Conservation (phyloP, 352 stramenopile genomes). For the Paralagenidium karlingii region DNA sequence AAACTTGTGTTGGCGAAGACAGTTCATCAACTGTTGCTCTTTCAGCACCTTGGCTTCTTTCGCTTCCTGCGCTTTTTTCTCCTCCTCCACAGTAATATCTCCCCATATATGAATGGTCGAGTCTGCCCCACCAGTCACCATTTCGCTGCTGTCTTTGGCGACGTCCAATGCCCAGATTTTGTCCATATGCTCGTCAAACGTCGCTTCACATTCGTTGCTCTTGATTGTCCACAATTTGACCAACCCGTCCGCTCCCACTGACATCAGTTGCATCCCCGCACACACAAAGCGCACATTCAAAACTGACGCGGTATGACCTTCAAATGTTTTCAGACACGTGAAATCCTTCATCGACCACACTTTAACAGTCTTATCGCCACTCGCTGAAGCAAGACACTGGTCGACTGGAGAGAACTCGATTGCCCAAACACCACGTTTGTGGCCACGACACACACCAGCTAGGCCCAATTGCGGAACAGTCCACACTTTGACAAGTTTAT, state of each 20-base stretch:
- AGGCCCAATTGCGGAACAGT: conserved; percentile 52
- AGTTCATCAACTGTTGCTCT: conserved; percentile 93
- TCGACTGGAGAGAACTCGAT: conserved; percentile 95
- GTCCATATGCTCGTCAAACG: conserved; percentile 94
- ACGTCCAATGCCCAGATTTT: conserved; percentile 95
- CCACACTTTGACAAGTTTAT: conserved; percentile 98
- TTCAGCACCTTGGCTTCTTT: conserved; percentile 88
- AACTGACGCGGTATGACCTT: conserved; percentile 86
- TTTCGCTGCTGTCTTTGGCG: conserved; percentile 77
- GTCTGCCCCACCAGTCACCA: conserved; percentile 92
- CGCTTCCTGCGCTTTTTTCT: conserved; percentile 64
- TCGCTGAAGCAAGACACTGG: conserved; percentile 90
- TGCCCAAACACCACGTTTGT: conserved; percentile 97
- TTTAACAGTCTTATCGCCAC: conserved; percentile 94
- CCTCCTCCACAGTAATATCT: conserved; percentile 90
- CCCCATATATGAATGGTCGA: conserved; percentile 91
- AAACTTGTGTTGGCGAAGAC: conserved; percentile 87
- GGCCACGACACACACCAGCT: conserved; percentile 88
- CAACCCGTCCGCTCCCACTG: conserved; percentile 91
- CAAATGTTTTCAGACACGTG: conserved; percentile 95
- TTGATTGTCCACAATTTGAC: conserved; percentile 98
- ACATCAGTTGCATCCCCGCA: conserved; percentile 89
- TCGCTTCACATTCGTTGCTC: conserved; percentile 95
- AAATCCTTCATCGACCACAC: conserved; percentile 95
- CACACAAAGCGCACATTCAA: conserved; percentile 84